Evolutionary conservation across 768 basidiomycete genomes (phyloP).

Genomic region (Hericium erinaceus): DNA sequence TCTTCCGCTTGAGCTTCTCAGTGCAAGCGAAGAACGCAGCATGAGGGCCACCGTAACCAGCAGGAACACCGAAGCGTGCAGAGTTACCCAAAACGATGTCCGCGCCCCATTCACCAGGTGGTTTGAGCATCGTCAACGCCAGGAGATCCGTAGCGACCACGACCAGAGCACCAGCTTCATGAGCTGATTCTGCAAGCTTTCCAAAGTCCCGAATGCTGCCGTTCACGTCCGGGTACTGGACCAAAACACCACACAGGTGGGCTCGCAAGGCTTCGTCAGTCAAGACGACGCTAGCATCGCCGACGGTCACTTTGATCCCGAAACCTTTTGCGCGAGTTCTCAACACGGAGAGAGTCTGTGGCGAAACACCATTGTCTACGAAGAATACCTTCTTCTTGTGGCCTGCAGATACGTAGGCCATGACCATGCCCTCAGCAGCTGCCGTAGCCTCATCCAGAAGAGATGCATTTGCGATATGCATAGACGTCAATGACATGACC

Average conservation of each 20-base stretch:
- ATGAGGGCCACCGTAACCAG: slow-evolving; percentile 96
- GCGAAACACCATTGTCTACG: slow-evolving; percentile 73
- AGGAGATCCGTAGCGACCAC: slow-evolving; percentile 88
- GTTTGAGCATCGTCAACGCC: slow-evolving; percentile 84
- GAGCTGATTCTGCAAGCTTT: slow-evolving; percentile 55
- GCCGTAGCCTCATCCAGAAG: slow-evolving; percentile 93
- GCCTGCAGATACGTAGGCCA: slow-evolving; percentile 64
- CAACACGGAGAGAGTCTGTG: slow-evolving; percentile 87
- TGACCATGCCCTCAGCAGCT: slow-evolving; percentile 94
- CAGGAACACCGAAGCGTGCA: slow-evolving; percentile 92
- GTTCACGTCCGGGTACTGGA: slow-evolving; percentile 92
- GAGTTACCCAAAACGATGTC: slow-evolving; percentile 94
- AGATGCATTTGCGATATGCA: slow-evolving; percentile 95
- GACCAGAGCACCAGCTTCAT: slow-evolving; percentile 70
- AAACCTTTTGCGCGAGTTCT: slow-evolving; percentile 89
- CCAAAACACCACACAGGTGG: slow-evolving; percentile 76
- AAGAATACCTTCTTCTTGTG: slow-evolving; percentile 78
- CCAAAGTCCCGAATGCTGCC: slow-evolving; percentile 73
- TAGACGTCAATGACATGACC: slow-evolving; percentile 86
- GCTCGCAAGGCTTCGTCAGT: slow-evolving; percentile 42
- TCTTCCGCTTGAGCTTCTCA: slow-evolving; percentile 88
- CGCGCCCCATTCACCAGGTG: slow-evolving; percentile 98
- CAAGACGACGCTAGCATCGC: slow-evolving; percentile 43
- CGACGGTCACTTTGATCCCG: slow-evolving; percentile 73
- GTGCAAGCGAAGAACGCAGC: slow-evolving; percentile 95